Base-by-base conservation (phyloP, 179 eudicot species). In the Nepenthes alata region DNA sequence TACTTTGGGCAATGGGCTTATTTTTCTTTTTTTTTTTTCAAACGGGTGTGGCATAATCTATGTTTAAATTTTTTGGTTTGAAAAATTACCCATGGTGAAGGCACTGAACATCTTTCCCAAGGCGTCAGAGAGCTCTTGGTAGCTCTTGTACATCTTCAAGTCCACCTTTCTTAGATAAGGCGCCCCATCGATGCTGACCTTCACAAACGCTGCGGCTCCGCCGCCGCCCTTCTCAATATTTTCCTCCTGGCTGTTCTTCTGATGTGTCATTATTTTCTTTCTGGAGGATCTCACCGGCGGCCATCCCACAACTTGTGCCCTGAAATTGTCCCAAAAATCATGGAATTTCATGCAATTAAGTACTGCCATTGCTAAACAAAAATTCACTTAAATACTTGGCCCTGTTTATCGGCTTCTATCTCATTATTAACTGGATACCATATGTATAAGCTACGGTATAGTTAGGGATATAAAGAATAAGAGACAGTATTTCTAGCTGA, bases 261-360 rank as follows among this genome's bases (percentile, higher is more conserved):
- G 8, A 34, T 1, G 14, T 4, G 57, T 35, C 57, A 54, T 54
- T 14, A 34, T 65, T 45, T 57, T 65, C 15, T 37, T 65, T 59
- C 69, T 47, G 61, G 35, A 57, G n/a, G 68, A 57, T 37, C 47
- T 47, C 50, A 65, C 53, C 9, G 69, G 69, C 9, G 69, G 69
- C 69, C 69, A 65, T 3, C 69, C 69, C 60, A 65, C 69, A 7
- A 65, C 48, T 57, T 65, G 69, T 58, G 69, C 69, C 62, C 69
- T 65, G 61, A 35, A 8, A 7, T 50, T 4, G 11, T 11, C 13
- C 8, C 50, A 47, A 6, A 11, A 47, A 6, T 11, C 50, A 11
- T 47, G 11, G 10, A 47, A 6, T 6, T 47, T 47, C 8, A 47
- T 6, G 8, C 50, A 47, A 47, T 47, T 47, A 6, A 45, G 6